A percentile compares a stretch with the other conserved stretches of the same genome.
Conservation (phyloP, 768 basidiomycete species). For the Mycena filopes region DNA sequence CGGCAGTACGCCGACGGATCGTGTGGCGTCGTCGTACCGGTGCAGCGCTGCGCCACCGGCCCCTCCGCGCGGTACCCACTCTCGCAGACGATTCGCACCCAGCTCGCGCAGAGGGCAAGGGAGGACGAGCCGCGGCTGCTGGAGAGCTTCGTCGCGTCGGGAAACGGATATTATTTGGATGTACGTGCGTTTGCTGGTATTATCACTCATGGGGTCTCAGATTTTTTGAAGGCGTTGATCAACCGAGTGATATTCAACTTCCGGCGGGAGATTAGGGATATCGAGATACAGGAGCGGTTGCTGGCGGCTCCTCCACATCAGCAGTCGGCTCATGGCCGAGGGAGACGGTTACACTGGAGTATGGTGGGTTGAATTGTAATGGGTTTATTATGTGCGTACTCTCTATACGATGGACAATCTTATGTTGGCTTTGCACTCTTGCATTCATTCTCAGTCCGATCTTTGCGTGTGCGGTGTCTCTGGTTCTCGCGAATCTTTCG, state of each 20-base stretch:
- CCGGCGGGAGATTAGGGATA: slow-evolving; percentile 13
- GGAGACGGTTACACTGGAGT: slow-evolving; percentile 15
- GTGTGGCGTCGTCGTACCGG: slow-evolving; percentile 17
- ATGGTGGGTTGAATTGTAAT: slow-evolving; percentile 2
- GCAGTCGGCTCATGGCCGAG: neutral
- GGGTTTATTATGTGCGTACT: neutral
- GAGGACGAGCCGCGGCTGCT: slow-evolving; percentile 23
- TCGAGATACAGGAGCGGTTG: slow-evolving; percentile 13
- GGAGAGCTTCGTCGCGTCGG: slow-evolving; percentile 14
- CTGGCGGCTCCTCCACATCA: neutral
- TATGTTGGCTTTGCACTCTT: too few relatives aligned
- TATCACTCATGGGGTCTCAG: neutral
- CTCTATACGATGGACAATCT: too few relatives aligned
- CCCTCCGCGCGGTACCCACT: slow-evolving; percentile 1
- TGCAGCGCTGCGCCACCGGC: slow-evolving; percentile 10
- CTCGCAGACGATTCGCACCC: neutral
- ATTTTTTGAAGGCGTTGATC: slow-evolving; percentile 1
- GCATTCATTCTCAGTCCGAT: too few relatives aligned
- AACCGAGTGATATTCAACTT: slow-evolving; percentile 24
- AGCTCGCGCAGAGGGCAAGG: slow-evolving; percentile 17
- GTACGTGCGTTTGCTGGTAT: neutral
- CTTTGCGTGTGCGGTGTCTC: too few relatives aligned
- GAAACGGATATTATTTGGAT: slow-evolving; percentile 24
- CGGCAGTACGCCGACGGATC: slow-evolving; percentile 10
- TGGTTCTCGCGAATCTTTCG: too few relatives aligned